Conservation (phyloP, 306 rosid species). For the Styphnolobium japonicum region DNA sequence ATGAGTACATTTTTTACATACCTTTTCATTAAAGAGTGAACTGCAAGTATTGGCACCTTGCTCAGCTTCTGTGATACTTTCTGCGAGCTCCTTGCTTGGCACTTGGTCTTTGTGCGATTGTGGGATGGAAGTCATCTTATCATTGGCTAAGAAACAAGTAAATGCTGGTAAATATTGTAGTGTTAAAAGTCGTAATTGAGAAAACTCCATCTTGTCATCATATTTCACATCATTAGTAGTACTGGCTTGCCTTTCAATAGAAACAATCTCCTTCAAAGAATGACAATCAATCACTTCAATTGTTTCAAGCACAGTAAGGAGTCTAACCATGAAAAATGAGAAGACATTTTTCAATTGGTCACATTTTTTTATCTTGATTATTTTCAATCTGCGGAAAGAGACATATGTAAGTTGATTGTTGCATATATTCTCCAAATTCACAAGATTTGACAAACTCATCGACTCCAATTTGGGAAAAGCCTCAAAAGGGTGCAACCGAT, state of each 20-base stretch:
- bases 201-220: background rate
- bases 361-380: conserved; percentile 9
- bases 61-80: background rate
- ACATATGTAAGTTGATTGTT: background rate
- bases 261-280: conserved; percentile 10
- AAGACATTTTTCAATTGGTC: conserved; percentile 18
- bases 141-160: background rate
- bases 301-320: conserved; percentile 22
- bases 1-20: background rate
- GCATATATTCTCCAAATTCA: conserved; percentile 23
- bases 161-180: background rate
- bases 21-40: conserved; percentile 15
- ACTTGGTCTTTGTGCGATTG: background rate
- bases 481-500: background rate
- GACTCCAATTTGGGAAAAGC: conserved; percentile 28
- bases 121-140: background rate
- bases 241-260: background rate
- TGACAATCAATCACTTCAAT: conserved; percentile 27
- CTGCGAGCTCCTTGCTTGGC: background rate
- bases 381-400: conserved; percentile 25
- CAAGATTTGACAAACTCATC: conserved; percentile 1
- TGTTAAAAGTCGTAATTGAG: background rate
- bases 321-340: background rate
- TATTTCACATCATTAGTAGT: background rate
- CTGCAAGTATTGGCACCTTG: background rate